phyloP scores from a whole-genome alignment of 345 rosid genomes.

The Citrus australasica region DNA sequence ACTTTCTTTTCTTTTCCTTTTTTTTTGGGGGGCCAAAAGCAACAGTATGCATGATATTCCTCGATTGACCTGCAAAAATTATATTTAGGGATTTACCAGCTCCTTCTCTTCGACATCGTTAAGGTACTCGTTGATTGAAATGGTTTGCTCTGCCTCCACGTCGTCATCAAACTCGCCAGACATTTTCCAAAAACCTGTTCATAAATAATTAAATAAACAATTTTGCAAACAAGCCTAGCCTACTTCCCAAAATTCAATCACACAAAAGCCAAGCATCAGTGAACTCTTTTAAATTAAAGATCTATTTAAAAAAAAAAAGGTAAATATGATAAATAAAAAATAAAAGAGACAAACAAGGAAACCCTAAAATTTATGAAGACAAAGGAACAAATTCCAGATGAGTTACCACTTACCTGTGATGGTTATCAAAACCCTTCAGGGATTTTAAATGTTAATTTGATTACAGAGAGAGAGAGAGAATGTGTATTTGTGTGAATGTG shows the following conservation, averaged over 20 bases:
- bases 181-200: conserved; percentile 24
- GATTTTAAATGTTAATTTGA: neutral
- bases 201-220: neutral
- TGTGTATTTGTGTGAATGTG: neutral
- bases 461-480: neutral
- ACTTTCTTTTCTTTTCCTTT: neutral
- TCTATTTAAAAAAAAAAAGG: neutral
- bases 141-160: conserved; percentile 44
- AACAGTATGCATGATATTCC: neutral
- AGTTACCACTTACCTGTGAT: neutral
- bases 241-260: neutral
- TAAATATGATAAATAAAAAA: too few species aligned
- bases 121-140: conserved; percentile 80
- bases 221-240: neutral
- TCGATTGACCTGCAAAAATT: neutral
- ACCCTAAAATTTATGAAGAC: conserved; percentile 27
- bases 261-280: neutral
- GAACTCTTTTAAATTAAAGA: neutral
- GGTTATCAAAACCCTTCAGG: neutral
- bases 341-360: neutral
- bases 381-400: neutral
- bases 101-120: conserved; percentile 78
- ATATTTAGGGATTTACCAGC: conserved; percentile 43
- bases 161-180: conserved; percentile 62
- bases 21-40: neutral